These are phyloP conservation scores for Bolboschoenoplectus hybrid DNA, from an alignment of 202 grass and related monocot genomes.

Conservation along the genomic window DNA sequence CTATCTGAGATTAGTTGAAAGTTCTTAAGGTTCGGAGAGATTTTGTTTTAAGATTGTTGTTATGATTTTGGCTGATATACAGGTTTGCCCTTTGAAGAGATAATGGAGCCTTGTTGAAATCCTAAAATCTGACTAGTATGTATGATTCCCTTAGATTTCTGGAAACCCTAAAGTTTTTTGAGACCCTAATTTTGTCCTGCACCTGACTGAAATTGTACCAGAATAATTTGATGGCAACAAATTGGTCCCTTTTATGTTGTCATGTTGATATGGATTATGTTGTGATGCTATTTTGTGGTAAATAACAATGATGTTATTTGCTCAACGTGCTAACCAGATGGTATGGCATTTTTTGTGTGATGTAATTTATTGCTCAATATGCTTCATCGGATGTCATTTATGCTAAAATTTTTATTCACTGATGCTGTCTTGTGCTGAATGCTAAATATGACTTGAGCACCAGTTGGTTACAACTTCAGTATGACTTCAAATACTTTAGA, in stretches of 20 bases:
- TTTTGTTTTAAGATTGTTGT: neutral
- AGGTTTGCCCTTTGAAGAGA: neutral
- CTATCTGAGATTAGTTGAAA: neutral
- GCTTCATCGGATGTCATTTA: neutral
- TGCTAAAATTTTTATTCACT: neutral
- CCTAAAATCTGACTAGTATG: neutral
- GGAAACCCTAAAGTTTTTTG: neutral
- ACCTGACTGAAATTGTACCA: neutral
- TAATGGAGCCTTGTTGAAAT: neutral
- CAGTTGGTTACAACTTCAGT: neutral
- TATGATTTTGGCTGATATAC: neutral
- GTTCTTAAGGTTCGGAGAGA: neutral
- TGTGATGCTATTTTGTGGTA: no score
- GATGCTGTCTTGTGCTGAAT: neutral
- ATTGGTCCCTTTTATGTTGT: neutral
- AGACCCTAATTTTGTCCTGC: neutral
- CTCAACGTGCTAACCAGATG: no score
- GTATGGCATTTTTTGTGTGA: no score
- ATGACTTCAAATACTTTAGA: neutral
- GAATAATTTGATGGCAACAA: neutral
- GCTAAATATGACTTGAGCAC: neutral
- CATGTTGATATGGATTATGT: neutral
- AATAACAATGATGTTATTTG: no score
- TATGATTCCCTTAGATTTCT: neutral
- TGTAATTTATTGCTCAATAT: neutral